Base-by-base conservation (phyloP, 1,284 basidiomycete genomes). In the Melampsora americana region DNA sequence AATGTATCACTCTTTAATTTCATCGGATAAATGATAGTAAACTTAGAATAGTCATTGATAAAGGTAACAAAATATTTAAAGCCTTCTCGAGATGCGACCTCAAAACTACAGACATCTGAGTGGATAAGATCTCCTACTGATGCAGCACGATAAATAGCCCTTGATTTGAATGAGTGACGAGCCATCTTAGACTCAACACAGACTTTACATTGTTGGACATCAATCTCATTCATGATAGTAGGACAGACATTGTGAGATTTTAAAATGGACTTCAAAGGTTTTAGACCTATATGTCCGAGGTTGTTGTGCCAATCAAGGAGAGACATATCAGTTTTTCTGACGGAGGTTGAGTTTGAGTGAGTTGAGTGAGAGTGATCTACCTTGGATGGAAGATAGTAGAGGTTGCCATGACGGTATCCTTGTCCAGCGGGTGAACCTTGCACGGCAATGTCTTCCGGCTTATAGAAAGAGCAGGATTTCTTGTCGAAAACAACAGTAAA, bases 1-100 rank as follows among this genome's bases (percentile, higher is more conserved):
- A 59, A 65, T 5, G 46, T n/a, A 20, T 77, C 56, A 20, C 50
- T 67, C 56, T 77, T 77, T 62, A n/a, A 48, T 62, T 61, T 66
- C 44, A 77, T 39, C 7, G 69, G 64, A 42, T 61, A 75, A 20
- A 68, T 35, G 48, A 66, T 56, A 32, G 56, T 68, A 64, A 44
- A 71, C n/a, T n/a, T n/a, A n/a, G n/a, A n/a, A n/a, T n/a, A n/a
- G n/a, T n/a, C n/a, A n/a, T n/a, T n/a, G n/a, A n/a, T n/a, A n/a
- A n/a, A n/a, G n/a, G n/a, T n/a, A n/a, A n/a, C n/a, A n/a, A n/a
- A n/a, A n/a, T n/a, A 68, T 44, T 61, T 53, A 39, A 53, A 64
- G 12, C 42, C 42, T 53, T 72, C 48, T 66, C 74, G 26, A 26
- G 46, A 62, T 42, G 28, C 7, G 2, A 48, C 44, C n/a, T 67